Evolutionary conservation across 495 filamentous ascomycete genomes (phyloP).

Genomic region (Neurospora africana): DNA sequence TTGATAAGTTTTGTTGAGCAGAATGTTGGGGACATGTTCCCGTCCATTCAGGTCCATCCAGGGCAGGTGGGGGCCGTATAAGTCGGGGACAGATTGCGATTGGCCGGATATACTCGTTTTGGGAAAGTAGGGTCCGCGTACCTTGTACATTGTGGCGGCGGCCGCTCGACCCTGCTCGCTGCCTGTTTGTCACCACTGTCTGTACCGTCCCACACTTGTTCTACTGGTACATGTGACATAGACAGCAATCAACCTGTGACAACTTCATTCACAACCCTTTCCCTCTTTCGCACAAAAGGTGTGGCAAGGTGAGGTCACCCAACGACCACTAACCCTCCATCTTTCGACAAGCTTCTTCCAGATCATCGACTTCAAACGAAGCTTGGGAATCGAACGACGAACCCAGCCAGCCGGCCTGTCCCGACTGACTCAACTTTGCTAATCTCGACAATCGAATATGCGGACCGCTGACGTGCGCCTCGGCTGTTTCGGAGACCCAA

Average conservation of each 20-base stretch:
- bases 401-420: not conserved
- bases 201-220: not conserved
- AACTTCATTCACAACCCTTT: not conserved
- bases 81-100: not conserved
- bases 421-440: not conserved
- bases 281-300: not conserved
- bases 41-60: not conserved
- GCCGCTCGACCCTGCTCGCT: not conserved
- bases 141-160: not conserved
- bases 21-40: slow-evolving; percentile 22
- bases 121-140: not conserved
- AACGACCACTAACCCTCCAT: not conserved
- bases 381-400: not conserved
- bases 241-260: not conserved
- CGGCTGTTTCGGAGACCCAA: not conserved
- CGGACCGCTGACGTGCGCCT: not conserved
- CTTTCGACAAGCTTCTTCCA: not conserved
- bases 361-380: not conserved
- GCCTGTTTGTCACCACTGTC: not conserved
- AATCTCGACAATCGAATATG: not conserved
- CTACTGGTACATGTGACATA: not conserved
- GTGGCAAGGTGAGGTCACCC: not conserved
- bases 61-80: not conserved
- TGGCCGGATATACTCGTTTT: not conserved
- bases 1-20: slow-evolving; percentile 25